Evolutionary conservation across 2,329 filamentous ascomycete species (phyloP).

Genomic region (Epichloe gansuensis): DNA sequence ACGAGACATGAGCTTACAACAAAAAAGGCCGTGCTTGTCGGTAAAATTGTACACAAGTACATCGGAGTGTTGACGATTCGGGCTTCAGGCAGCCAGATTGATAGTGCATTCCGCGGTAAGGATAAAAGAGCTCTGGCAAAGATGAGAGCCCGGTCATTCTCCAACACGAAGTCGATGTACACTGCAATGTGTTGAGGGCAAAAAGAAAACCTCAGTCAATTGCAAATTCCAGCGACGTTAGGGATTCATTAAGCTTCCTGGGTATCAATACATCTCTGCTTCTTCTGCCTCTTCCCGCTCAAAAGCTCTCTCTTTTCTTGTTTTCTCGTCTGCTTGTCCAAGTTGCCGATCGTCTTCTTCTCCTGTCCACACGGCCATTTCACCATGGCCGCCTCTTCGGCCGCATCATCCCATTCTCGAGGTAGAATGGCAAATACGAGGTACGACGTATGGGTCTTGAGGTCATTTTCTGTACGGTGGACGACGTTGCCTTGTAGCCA

Average conservation of each 20-base stretch:
- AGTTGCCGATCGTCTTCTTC: slow-evolving; percentile 36
- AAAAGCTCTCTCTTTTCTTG: slow-evolving; percentile 42
- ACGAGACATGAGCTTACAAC: slow-evolving; percentile 1
- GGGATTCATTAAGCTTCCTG: slow-evolving; percentile 1
- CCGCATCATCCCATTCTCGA: slow-evolving; percentile 70
- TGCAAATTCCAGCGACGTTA: background rate
- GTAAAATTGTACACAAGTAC: slow-evolving; percentile 21
- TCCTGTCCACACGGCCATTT: slow-evolving; percentile 50
- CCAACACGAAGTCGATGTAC: background rate
- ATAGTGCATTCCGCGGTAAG: slow-evolving; percentile 4
- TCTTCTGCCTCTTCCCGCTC: slow-evolving; percentile 32
- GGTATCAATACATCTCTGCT: slow-evolving; percentile 13
- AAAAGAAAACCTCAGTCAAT: background rate
- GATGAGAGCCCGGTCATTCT: background rate
- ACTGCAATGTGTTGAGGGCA: background rate
- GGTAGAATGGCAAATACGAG: slow-evolving; percentile 85
- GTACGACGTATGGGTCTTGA: slow-evolving; percentile 97
- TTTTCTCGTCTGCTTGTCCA: slow-evolving; percentile 42
- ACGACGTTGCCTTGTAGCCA: slow-evolving; percentile 68
- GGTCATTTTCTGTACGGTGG: slow-evolving; percentile 70
- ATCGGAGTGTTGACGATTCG: slow-evolving; percentile 18
- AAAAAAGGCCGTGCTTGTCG: slow-evolving; percentile 12
- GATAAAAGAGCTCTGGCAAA: no score
- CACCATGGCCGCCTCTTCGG: slow-evolving; percentile 56
- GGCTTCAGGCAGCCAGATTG: slow-evolving; percentile 13